Percentiles rank a stretch among this genome's conserved stretches.
phyloP scores from a whole-genome alignment of 2,329 filamentous ascomycete species.

The Ophiocordyceps robertsii region DNA sequence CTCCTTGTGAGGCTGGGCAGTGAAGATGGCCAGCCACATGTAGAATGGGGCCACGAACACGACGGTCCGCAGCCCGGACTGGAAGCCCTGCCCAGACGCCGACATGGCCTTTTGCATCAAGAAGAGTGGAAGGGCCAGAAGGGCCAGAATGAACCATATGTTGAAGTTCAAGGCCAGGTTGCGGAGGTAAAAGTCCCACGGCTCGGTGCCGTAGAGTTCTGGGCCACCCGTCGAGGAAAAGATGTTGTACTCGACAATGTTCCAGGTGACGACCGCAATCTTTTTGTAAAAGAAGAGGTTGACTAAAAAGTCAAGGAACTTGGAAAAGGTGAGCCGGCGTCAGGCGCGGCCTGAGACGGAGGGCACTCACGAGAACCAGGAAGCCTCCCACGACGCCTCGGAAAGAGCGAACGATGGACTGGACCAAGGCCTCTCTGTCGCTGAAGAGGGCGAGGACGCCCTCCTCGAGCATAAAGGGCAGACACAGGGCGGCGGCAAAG shows the following conservation, averaged over 20 bases:
- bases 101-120: constrained; percentile 56
- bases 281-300: constrained; percentile 82
- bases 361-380: constrained; percentile 49
- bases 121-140: constrained; percentile 63
- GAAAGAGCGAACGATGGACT: constrained; percentile 45
- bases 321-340: background rate
- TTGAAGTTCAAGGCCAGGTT: constrained; percentile 94
- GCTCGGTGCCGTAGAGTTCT: constrained; percentile 87
- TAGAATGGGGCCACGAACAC: constrained; percentile 81
- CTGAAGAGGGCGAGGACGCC: constrained; percentile 41
- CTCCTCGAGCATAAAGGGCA: constrained; percentile 75
- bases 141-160: constrained; percentile 74
- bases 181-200: constrained; percentile 91
- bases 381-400: constrained; percentile 56
- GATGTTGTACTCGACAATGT: constrained; percentile 93
- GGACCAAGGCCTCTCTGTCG: constrained; percentile 43
- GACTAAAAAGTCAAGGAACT: constrained; percentile 56
- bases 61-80: constrained; percentile 60
- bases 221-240: constrained; percentile 74
- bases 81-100: constrained; percentile 45
- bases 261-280: constrained; percentile 65
- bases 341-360: too few relatives aligned
- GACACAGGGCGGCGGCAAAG: constrained; percentile 70
- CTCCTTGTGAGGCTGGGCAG: constrained; percentile 88
- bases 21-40: constrained; percentile 87